A percentile compares a stretch with the other conserved stretches of the same genome.
Evolutionary conservation across 1,284 basidiomycete species (phyloP).

Genomic region (Coniferiporia weirii): DNA sequence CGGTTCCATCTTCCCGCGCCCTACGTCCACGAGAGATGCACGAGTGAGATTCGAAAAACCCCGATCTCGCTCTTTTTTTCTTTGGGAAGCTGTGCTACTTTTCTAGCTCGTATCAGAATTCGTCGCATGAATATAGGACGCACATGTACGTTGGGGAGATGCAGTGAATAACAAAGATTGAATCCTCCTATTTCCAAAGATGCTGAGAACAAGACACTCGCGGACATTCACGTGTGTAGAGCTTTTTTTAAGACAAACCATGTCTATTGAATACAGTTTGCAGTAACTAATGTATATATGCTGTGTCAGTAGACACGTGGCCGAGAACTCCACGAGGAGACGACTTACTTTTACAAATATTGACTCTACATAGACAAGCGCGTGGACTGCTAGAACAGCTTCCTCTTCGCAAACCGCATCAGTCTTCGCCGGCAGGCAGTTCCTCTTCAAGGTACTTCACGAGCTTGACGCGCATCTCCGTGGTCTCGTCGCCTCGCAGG

Average conservation of each 20-base stretch:
- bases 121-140: too few species aligned
- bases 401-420: slow-evolving; percentile 17
- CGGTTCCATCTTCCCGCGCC: too few species aligned
- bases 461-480: slow-evolving; percentile 89
- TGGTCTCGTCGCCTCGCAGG: slow-evolving; percentile 89
- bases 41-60: too few species aligned
- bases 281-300: background rate
- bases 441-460: slow-evolving; percentile 95
- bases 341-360: background rate
- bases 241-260: background rate
- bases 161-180: too few species aligned
- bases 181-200: background rate
- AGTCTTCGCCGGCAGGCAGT: slow-evolving; percentile 77
- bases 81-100: too few species aligned
- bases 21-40: too few species aligned
- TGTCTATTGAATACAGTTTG: background rate
- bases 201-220: background rate
- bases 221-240: too few species aligned
- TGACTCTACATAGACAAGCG: background rate
- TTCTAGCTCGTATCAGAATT: too few species aligned
- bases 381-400: background rate
- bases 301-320: background rate
- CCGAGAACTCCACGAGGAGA: background rate
- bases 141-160: too few species aligned
- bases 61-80: too few species aligned